These are phyloP conservation scores for Jatropha multifida DNA, from an alignment of 441 rosid species.

Conservation along the genomic window DNA sequence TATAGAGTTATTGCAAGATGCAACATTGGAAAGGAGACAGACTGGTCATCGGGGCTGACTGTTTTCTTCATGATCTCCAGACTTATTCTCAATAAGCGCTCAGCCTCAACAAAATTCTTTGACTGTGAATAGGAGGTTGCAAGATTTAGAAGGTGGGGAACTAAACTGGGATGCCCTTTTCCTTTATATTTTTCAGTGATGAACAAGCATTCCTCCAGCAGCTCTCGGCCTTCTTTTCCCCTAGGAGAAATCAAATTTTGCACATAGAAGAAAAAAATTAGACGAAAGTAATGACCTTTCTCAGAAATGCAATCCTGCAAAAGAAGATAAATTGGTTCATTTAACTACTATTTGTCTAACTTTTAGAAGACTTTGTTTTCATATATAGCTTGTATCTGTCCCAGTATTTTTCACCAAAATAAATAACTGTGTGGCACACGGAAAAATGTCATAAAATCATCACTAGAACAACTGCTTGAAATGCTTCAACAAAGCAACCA, in stretches of 20 bases:
- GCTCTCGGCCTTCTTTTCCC: conserved; percentile 79
- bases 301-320: background rate
- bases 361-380: background rate
- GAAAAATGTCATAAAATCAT: too few species aligned
- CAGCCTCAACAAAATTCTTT: conserved; percentile 72
- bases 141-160: conserved; percentile 69
- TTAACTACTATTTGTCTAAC: background rate
- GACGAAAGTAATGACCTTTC: background rate
- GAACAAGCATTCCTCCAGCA: conserved; percentile 77
- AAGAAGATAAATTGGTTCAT: background rate
- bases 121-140: conserved; percentile 71
- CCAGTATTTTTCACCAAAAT: too few species aligned
- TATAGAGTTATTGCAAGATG: conserved; percentile 72
- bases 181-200: conserved; percentile 65
- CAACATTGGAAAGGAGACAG: conserved; percentile 72
- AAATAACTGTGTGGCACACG: too few species aligned
- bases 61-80: conserved; percentile 51
- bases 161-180: conserved; percentile 63
- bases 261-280: background rate
- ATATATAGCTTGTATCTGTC: background rate
- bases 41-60: conserved; percentile 59
- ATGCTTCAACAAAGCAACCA: background rate
- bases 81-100: conserved; percentile 63
- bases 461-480: too few species aligned
- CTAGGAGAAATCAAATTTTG: conserved; percentile 34